Conservation (phyloP, 2,329 filamentous ascomycete species). For the Aspergillus chevalieri region DNA sequence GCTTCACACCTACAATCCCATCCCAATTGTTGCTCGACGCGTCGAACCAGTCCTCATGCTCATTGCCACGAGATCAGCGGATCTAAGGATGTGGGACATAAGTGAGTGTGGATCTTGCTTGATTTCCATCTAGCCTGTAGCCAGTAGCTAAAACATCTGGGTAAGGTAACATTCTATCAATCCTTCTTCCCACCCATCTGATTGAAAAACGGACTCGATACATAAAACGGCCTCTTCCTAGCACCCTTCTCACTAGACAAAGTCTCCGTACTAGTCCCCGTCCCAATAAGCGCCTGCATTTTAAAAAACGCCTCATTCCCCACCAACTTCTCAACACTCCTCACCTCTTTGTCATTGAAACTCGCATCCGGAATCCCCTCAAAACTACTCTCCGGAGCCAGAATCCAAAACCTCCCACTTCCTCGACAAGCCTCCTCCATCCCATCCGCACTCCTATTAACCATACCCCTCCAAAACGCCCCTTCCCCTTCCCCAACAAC, state of each 20-base stretch:
- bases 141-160: no score
- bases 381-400: constrained; percentile 5
- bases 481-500: constrained; percentile 8
- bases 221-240: constrained; percentile 9
- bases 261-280: neutral
- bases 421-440: constrained; percentile 9
- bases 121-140: no score
- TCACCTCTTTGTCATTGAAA: constrained; percentile 6
- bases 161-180: no score
- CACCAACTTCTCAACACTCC: constrained; percentile 6
- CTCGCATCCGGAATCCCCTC: constrained; percentile 12
- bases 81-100: no score
- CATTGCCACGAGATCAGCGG: no score
- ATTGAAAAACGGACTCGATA: constrained; percentile 14
- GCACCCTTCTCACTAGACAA: no score
- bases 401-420: constrained; percentile 8
- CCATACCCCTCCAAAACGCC: constrained; percentile 13
- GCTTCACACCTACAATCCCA: no score
- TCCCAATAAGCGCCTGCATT: constrained; percentile 10
- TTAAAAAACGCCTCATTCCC: constrained; percentile 7
- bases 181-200: neutral
- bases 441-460: constrained; percentile 10
- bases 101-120: no score
- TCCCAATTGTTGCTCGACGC: no score
- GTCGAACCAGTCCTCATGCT: no score